Base-by-base conservation (phyloP, 2,329 filamentous ascomycete genomes). In the Volutella citrinella region DNA sequence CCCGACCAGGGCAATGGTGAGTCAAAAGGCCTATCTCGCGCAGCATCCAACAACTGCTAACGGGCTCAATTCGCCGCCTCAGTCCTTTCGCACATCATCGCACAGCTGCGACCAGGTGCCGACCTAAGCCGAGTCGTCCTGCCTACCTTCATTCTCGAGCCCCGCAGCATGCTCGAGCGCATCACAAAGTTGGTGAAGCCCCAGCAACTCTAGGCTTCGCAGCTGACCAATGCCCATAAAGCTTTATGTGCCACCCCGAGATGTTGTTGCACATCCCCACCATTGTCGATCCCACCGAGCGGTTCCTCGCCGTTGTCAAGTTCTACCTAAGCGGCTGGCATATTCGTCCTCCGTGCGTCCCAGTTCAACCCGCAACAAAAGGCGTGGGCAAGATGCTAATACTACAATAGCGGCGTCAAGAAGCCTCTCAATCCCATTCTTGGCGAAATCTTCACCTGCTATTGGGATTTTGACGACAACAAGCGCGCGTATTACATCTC, bases 271-370 rank as follows among this genome's bases (percentile, higher is more conserved):
- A 85, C 20, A 93, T 97, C 63, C 78, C 91, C 27, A 70, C 79
- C 28, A 86, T 96, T 51, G 86, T 97, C 32, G 91, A 98, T 56
- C 91, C 93, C 2, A 70, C 88, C 36, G 72, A 91, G 55, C 80
- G 93, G 60, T 98, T 98, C 57, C 81, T 97, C 19, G 87, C 89
- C 11, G 93, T 98, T 30, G 87, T 96, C 58, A 96, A 94, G 65
- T 98, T 98, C 64, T 98, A 98, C 64, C 72, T 98, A 27, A 95
- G 89, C 63, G 93, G 93, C 54, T 98, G 93, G 93, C 93, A 98
- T 63, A 96, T 98, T 60, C 93, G 91, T 64, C 93, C 93, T 56
- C 86, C 89, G 88, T 95, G 77, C 57, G 86, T 74, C 21, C 13
- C n/a, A n/a, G n/a, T n/a, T n/a, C n/a, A n/a, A n/a, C n/a, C n/a